These are phyloP conservation scores for Dittrichia graveolens DNA, from an alignment of 129 eudicot genomes.

Conservation along the genomic window DNA sequence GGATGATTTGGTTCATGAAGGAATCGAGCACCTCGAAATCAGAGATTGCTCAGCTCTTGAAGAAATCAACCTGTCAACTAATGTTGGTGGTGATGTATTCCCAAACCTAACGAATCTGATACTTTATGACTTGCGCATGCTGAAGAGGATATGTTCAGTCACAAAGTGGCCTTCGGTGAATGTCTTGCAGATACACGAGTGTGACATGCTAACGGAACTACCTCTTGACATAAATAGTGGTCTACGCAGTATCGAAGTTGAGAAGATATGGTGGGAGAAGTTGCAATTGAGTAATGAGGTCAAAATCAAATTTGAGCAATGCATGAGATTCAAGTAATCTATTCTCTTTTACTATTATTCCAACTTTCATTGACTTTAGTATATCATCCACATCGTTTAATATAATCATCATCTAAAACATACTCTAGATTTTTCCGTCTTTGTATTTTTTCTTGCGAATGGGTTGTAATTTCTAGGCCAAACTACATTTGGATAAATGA, in stretches of 20 bases:
- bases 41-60: conserved; percentile 4
- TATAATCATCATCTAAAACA: no score
- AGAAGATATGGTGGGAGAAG: background rate
- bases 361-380: no score
- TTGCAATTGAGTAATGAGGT: background rate
- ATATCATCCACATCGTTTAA: no score
- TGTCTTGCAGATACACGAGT: background rate
- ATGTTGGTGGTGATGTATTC: background rate
- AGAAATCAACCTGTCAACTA: conserved; percentile 2
- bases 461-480: no score
- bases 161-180: background rate
- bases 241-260: background rate
- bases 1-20: background rate
- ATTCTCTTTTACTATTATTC: background rate
- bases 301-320: background rate
- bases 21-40: background rate
- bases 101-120: background rate
- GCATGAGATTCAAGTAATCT: background rate
- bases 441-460: no score
- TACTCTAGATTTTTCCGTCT: no score
- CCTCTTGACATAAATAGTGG: background rate
- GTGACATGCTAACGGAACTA: background rate
- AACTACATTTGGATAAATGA: no score
- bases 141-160: background rate
- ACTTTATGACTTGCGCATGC: background rate